Evolutionary conservation across 371 early-diverging fungal species (phyloP), one percentile per base, ranked within the genome.

Genomic region (Parasitella parasitica): DNA sequence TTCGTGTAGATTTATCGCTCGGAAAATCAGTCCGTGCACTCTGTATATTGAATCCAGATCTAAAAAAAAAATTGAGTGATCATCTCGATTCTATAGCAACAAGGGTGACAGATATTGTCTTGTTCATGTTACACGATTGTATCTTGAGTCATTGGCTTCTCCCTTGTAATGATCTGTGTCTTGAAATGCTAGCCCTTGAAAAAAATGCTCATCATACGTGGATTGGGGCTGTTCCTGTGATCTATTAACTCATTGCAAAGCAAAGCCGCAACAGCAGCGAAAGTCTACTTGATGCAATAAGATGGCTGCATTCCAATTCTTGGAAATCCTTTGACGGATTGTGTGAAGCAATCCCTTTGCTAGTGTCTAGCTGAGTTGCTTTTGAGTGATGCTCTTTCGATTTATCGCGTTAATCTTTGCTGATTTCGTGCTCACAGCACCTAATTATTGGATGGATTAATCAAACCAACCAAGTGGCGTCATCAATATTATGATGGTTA

Each of bases 391-490:
- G n/a, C n/a, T n/a, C n/a, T 28, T n/a, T 8, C 27, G 27, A 5
- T 50, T 32, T 28, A 50, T 50, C 50, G 50, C 50, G 50, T 50
- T n/a, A 50, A 50, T 50, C 50, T 50, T 32, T 30, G 36, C 28
- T 56, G 43, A 56, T 61, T 62, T 55, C 63, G 63, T 57, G 57
- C 56, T 63, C 63, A 41, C 35, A 49, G 34, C 28, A 57, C 12
- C 52, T 16, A 53, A 46, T 37, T 9, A 64, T 64, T 58, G 64
- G 64, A 16, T 28, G 22, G 11, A 28, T 22, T 34, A 32, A 41
- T 12, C 27, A 57, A 52, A 6, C 15, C 38, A 32, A 46, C 46
- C 16, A 15, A 55, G 57, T 61, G 61, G 67, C 67, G 61, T 66
- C 67, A 66, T 66, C 67, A 60, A 59, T 57, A 30, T 34, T 22